Conservation (phyloP, 495 filamentous ascomycete species). For the Xylaria palmicola region DNA sequence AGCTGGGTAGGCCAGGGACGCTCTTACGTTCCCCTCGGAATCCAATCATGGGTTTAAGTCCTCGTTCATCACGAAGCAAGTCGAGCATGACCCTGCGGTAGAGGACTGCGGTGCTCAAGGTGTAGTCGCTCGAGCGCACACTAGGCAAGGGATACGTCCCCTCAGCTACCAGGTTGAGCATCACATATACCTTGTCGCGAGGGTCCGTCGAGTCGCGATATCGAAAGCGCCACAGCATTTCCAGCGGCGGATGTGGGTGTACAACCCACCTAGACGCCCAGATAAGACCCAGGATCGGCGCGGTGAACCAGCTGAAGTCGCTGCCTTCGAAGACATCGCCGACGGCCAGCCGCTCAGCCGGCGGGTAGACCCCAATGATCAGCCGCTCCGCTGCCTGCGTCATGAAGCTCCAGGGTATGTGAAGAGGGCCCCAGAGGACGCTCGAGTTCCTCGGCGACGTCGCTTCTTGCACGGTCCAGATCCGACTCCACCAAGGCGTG, state of each 20-base stretch:
- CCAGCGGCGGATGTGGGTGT: background rate
- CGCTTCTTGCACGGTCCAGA: conserved; percentile 28
- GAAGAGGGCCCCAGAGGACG: conserved; percentile 20
- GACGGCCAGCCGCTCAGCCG: background rate
- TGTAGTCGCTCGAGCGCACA: conserved; percentile 18
- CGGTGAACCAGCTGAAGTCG: background rate
- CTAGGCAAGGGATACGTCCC: conserved; percentile 11
- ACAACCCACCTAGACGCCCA: conserved; percentile 6
- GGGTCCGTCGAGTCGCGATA: conserved; percentile 27
- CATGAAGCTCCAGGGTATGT: conserved; percentile 15
- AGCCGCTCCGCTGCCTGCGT: conserved; percentile 4
- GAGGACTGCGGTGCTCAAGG: conserved; percentile 9
- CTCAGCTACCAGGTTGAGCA: conserved; percentile 20
- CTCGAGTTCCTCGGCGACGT: conserved; percentile 7
- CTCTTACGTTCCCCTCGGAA: conserved; percentile 16
- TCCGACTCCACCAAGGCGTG: conserved; percentile 24
- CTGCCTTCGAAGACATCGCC: background rate
- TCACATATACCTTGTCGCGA: conserved; percentile 29
- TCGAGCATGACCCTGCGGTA: conserved; percentile 23
- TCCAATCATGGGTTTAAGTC: conserved; percentile 17
- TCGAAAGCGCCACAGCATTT: conserved; percentile 22
- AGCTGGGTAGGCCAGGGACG: conserved; percentile 12
- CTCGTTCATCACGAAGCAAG: conserved; percentile 14
- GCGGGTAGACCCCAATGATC: background rate
- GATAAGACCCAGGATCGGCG: background rate